Evolutionary conservation across 192 early-diverging fungal species (phyloP), one percentile per base, ranked within the genome.

Genomic region (Entophlyctis luteolus): DNA sequence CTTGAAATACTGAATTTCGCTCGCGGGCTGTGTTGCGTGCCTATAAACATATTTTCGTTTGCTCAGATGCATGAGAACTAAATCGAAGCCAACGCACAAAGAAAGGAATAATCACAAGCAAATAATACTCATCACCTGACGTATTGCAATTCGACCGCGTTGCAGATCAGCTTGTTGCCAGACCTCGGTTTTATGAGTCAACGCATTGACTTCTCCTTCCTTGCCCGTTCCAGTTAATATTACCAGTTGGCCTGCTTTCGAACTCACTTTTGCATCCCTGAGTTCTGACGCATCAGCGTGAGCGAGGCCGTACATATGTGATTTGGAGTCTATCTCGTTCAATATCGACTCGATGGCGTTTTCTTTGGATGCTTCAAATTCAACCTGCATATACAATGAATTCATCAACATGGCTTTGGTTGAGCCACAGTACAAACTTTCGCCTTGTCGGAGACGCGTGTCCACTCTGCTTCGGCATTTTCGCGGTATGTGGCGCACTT

Each of bases 291-390:
- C 62, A 14, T 63, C 47, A 20, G 47, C 48, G 31, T 63, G 62
- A 25, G 62, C 62, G 16, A 49, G 48, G 62, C 62, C 62, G 31
- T 50, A 63, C 23, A 48, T n/a, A 33, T 12, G 33, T 8, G 48
- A 32, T 16, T 20, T 31, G 12, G 45, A n/a, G 25, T 63, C 48
- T 45, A 63, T 10, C 8, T 32, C 28, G 25, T 48, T 32, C 8
- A 50, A 8, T 25, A 28, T 28, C 16, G 10, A 10, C 8, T 12
- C 35, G 8, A 46, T 14, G 8, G 59, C 59, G 23, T 45, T 28
- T 8, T 60, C 39, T 35, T 60, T 60, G 2, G 37, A n/a, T 28
- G 6, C 39, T 12, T 4, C 10, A 36, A 3, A 38, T 10, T 39
- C 38, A 14, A 46, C 20, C 0, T 63, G 6, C 18, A 20, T 48